phyloP scores from a whole-genome alignment of 2,329 filamentous ascomycete genomes.

The Claviceps cyperi region DNA sequence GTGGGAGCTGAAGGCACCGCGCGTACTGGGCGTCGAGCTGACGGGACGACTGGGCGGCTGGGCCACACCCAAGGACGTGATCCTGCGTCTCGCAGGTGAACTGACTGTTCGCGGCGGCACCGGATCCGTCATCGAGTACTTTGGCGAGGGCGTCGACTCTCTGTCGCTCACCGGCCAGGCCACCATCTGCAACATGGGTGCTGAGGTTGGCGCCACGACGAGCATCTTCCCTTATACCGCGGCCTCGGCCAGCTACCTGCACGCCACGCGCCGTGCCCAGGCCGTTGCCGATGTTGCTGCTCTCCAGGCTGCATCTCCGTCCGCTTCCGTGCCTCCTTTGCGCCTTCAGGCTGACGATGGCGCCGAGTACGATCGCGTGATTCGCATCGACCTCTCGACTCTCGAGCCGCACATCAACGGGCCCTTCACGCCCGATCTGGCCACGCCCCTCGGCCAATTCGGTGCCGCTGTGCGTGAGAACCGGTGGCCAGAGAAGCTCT shows the following conservation, averaged over 20 bases:
- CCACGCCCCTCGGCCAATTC: slow-evolving; percentile 83
- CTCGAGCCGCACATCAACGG: slow-evolving; percentile 96
- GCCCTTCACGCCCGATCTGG: slow-evolving; percentile 89
- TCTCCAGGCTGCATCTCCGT: slow-evolving; percentile 43
- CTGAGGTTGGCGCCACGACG: slow-evolving; percentile 87
- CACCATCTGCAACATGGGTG: slow-evolving; percentile 80
- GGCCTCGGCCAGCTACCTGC: slow-evolving; percentile 71
- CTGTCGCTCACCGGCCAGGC: slow-evolving; percentile 89
- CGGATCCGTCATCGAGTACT: slow-evolving; percentile 88
- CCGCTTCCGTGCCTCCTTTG: slow-evolving; percentile 45
- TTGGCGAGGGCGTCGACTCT: slow-evolving; percentile 76
- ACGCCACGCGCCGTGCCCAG: slow-evolving; percentile 54
- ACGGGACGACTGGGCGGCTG: slow-evolving; percentile 76
- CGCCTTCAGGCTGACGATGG: slow-evolving; percentile 40
- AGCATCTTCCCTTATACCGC: slow-evolving; percentile 88
- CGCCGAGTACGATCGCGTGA: slow-evolving; percentile 78
- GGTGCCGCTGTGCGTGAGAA: slow-evolving; percentile 71
- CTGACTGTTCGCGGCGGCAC: slow-evolving; percentile 90
- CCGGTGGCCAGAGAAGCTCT: slow-evolving; percentile 80
- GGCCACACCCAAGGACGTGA: slow-evolving; percentile 92
- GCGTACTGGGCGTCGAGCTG: slow-evolving; percentile 72
- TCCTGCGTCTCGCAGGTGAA: slow-evolving; percentile 74
- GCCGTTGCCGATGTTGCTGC: slow-evolving; percentile 54
- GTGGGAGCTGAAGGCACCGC: slow-evolving; percentile 94
- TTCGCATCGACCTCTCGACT: slow-evolving; percentile 77